Conservation (phyloP, 2,329 filamentous ascomycete species). For the Aspergillus floridensis region DNA sequence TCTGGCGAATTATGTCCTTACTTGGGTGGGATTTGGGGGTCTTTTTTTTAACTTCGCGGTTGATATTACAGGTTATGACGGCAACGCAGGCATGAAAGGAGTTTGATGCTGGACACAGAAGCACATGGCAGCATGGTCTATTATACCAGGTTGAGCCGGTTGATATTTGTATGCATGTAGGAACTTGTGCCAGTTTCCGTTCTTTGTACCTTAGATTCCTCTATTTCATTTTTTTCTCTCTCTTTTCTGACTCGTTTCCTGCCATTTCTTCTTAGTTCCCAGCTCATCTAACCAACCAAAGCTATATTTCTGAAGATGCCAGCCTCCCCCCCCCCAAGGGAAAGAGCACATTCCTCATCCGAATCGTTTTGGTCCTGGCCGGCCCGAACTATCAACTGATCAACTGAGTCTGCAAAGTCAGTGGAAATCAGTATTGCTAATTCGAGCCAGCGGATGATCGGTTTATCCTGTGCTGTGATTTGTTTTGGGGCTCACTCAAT, state of each 20-base stretch:
- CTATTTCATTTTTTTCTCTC: constrained; percentile 9
- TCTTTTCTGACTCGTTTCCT: background rate
- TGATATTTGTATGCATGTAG: constrained; percentile 18
- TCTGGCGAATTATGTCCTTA: background rate
- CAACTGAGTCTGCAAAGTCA: no score
- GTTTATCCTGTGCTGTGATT: no score
- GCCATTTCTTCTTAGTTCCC: background rate
- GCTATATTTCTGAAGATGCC: background rate
- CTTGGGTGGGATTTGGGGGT: constrained; percentile 11
- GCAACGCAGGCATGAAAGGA: constrained; percentile 20
- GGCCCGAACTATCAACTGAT: no score
- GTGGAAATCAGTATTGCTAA: no score
- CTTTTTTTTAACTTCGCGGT: background rate
- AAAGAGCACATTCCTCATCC: background rate
- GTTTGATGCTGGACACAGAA: constrained; percentile 19
- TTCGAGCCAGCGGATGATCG: no score
- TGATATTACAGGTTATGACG: constrained; percentile 19
- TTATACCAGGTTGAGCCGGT: constrained; percentile 10
- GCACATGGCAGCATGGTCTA: constrained; percentile 21
- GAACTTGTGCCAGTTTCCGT: constrained; percentile 9
- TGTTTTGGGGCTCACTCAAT: no score
- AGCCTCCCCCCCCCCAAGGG: background rate
- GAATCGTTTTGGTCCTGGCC: no score
- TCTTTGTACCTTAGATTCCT: constrained; percentile 18
- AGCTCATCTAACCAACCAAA: background rate